Evolutionary conservation across 192 early-diverging fungal species (phyloP).

Genomic region (Coemansia brasiliensis): DNA sequence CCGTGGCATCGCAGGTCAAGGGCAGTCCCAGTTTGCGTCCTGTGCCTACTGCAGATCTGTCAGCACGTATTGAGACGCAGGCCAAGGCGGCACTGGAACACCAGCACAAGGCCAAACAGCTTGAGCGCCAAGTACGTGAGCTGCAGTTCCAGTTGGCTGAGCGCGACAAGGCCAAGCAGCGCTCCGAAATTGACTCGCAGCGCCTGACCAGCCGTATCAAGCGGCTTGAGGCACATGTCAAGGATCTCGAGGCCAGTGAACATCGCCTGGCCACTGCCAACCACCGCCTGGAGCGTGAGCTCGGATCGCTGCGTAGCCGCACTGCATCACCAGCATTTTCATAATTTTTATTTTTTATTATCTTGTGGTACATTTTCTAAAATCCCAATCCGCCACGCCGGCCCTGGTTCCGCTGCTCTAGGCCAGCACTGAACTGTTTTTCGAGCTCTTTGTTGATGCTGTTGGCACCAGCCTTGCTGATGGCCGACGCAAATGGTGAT

Average conservation of each 20-base stretch:
- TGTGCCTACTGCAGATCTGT: slow-evolving; percentile 38
- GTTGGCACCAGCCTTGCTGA: slow-evolving; percentile 30
- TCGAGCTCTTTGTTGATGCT: slow-evolving; percentile 42
- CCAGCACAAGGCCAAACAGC: slow-evolving; percentile 49
- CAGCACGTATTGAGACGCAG: slow-evolving; percentile 36
- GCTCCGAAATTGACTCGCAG: slow-evolving; percentile 68
- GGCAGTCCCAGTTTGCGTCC: slow-evolving; percentile 56
- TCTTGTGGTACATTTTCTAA: slow-evolving; percentile 9
- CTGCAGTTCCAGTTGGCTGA: slow-evolving; percentile 85
- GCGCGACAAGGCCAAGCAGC: slow-evolving; percentile 77
- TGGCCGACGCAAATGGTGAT: slow-evolving; percentile 49
- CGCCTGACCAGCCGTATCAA: slow-evolving; percentile 59
- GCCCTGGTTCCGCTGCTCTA: slow-evolving; percentile 31
- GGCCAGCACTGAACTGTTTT: slow-evolving; percentile 42
- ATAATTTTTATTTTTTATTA: slow-evolving; percentile 7
- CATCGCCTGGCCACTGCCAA: slow-evolving; percentile 41
- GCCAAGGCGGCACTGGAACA: slow-evolving; percentile 47
- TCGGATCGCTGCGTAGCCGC: slow-evolving; percentile 42
- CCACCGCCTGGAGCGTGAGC: slow-evolving; percentile 52
- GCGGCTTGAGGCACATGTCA: slow-evolving; percentile 49
- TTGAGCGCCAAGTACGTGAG: slow-evolving; percentile 79
- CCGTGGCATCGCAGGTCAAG: slow-evolving; percentile 59
- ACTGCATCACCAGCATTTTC: slow-evolving; percentile 39
- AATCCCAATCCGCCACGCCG: slow-evolving; percentile 47
- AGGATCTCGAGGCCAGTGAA: slow-evolving; percentile 45